Conservation (phyloP, 108 stramenopile genomes). For the Fistulifera solaris region DNA sequence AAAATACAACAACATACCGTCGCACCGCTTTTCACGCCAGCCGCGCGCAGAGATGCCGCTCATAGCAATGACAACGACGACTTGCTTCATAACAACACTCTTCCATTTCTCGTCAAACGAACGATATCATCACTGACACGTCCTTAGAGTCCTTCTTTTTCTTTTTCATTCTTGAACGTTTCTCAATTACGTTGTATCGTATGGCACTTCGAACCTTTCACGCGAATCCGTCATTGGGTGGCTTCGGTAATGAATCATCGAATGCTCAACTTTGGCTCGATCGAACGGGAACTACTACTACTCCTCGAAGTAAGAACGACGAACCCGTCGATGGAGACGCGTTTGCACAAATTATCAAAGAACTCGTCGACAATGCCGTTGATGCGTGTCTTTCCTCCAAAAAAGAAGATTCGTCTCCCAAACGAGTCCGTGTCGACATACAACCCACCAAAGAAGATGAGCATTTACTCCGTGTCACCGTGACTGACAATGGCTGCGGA, state of each 20-base stretch:
- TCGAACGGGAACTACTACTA: slow-evolving; percentile 3
- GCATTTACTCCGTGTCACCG: slow-evolving; percentile 46
- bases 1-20: no score
- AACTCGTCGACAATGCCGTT: slow-evolving; percentile 84
- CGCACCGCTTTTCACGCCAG: no score
- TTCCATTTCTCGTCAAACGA: no score
- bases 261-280: background rate
- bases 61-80: no score
- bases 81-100: no score
- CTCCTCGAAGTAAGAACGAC: no score
- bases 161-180: no score
- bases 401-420: background rate
- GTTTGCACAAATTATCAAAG: slow-evolving; percentile 82
- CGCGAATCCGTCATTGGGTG: slow-evolving; percentile 73
- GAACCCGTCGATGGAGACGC: slow-evolving; percentile 35
- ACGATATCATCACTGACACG: no score
- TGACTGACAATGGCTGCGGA: slow-evolving; percentile 77
- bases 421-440: slow-evolving; percentile 38
- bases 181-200: slow-evolving; percentile 5
- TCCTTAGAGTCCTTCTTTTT: no score
- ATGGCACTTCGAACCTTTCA: slow-evolving; percentile 80
- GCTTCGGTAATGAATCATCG: slow-evolving; percentile 61
- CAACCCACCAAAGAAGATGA: slow-evolving; percentile 11
- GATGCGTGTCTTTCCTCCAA: slow-evolving; percentile 57
- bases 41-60: no score